Conservation (phyloP, 441 rosid species). For the Croton laevigatus region DNA sequence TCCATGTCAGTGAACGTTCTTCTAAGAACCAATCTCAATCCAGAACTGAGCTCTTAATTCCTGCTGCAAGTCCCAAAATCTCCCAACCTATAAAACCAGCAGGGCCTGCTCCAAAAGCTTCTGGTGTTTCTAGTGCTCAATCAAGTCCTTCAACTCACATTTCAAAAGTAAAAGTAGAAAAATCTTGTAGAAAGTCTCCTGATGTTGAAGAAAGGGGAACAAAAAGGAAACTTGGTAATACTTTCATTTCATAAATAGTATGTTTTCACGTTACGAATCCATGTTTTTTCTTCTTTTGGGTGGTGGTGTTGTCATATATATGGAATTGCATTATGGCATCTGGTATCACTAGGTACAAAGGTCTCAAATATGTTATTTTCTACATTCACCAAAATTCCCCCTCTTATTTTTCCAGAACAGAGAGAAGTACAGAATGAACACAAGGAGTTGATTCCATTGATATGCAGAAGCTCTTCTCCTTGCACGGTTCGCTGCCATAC, state of each 20-base stretch:
- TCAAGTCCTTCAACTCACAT: constrained; percentile 26
- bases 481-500: constrained; percentile 47
- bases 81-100: constrained; percentile 28
- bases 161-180: constrained; percentile 41
- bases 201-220: constrained; percentile 44
- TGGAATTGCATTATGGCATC: constrained; percentile 14
- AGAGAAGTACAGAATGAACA: constrained; percentile 75
- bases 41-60: constrained; percentile 51
- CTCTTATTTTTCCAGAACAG: constrained; percentile 49
- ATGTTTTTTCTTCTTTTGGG: background rate
- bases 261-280: background rate
- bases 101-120: constrained; percentile 29
- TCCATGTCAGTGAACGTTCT: constrained; percentile 29
- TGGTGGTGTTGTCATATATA: background rate
- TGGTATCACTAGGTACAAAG: background rate
- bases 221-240: constrained; percentile 70
- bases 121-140: constrained; percentile 25
- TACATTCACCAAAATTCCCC: constrained; percentile 13
- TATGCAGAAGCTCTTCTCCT: constrained; percentile 54
- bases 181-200: constrained; percentile 31
- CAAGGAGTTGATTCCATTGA: constrained; percentile 65
- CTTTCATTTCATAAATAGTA: constrained; percentile 3
- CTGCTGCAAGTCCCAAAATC: constrained; percentile 39
- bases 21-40: constrained; percentile 31
- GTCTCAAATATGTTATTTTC: constrained; percentile 12